Percentiles rank a stretch among this genome's conserved stretches.
phyloP scores from a whole-genome alignment of 768 basidiomycete genomes.

The Rhodotorula babjevae region DNA sequence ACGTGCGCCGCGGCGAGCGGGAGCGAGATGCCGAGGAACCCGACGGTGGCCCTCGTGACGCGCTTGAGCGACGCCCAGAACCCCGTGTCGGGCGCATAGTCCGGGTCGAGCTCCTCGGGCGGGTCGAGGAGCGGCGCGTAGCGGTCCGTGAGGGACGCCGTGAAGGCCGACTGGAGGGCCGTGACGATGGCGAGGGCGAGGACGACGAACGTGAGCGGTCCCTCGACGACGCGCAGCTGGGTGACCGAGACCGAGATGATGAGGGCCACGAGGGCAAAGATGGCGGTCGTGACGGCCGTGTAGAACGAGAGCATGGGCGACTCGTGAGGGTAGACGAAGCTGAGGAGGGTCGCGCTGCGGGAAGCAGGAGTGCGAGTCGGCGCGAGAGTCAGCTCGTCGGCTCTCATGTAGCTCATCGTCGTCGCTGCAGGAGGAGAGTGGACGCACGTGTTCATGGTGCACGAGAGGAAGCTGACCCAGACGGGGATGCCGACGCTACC shows the following conservation, averaged over 20 bases:
- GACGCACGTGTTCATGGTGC: slow-evolving; percentile 18
- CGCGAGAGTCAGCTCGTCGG: background rate
- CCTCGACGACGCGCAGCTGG: slow-evolving; percentile 35
- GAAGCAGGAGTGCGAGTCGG: too few species aligned
- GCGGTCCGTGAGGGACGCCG: slow-evolving; percentile 18
- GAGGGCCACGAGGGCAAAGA: slow-evolving; percentile 17
- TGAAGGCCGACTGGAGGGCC: slow-evolving; percentile 19
- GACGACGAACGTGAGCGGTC: slow-evolving; percentile 26
- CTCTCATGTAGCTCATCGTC: too few species aligned
- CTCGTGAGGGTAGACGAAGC: slow-evolving; percentile 34
- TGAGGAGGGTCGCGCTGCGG: slow-evolving; percentile 27
- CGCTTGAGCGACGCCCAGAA: slow-evolving; percentile 16
- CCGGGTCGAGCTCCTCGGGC: slow-evolving; percentile 25
- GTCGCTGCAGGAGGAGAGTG: too few species aligned
- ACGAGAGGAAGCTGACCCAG: slow-evolving; percentile 22
- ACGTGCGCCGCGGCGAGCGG: slow-evolving; percentile 33
- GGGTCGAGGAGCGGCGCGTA: slow-evolving; percentile 34
- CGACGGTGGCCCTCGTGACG: background rate
- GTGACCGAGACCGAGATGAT: slow-evolving; percentile 34
- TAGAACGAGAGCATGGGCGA: slow-evolving; percentile 23
- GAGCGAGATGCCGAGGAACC: slow-evolving; percentile 30
- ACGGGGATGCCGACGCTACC: slow-evolving; percentile 31
- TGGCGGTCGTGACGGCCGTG: slow-evolving; percentile 16
- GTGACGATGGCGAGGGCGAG: slow-evolving; percentile 28
- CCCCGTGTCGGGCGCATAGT: background rate